A percentile compares a stretch with the other conserved stretches of the same genome.
These are phyloP conservation scores for Alternaria viburni DNA, from an alignment of 2,329 filamentous ascomycete genomes.

Conservation along the genomic window DNA sequence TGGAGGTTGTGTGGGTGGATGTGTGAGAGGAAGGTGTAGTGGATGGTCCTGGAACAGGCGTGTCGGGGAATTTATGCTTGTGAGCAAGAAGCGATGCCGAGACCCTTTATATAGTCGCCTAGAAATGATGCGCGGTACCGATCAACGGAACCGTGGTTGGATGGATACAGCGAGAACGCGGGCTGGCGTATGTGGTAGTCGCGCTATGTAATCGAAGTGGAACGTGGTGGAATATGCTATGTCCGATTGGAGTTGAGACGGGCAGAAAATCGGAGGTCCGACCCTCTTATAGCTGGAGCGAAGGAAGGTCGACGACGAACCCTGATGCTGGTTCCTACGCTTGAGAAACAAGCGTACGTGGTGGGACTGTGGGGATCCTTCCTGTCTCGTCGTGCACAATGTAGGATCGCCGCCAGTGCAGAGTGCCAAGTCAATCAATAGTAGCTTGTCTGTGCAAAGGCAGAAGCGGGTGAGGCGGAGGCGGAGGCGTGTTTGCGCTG, in stretches of 20 bases:
- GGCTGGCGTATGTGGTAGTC: not conserved
- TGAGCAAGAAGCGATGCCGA: not conserved
- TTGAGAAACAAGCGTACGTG: conserved; percentile 6
- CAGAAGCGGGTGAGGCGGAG: conserved; percentile 7
- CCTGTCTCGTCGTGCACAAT: not conserved
- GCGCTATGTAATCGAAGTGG: not conserved
- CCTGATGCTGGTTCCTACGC: conserved; percentile 5
- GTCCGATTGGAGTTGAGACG: not conserved
- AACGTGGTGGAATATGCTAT: conserved; percentile 1
- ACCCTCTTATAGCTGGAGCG: conserved; percentile 12
- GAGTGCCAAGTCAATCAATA: conserved; percentile 13
- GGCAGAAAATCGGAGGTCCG: conserved; percentile 12
- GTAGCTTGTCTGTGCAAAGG: conserved; percentile 8
- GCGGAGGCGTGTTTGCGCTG: conserved; percentile 10
- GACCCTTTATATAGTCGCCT: not conserved
- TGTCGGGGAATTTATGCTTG: conserved; percentile 4
- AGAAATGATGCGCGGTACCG: conserved; percentile 3
- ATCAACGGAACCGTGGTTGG: conserved; percentile 5
- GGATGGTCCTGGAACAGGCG: not conserved
- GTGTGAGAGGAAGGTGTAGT: not conserved
- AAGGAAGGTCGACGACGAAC: conserved; percentile 1
- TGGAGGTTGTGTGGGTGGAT: conserved; percentile 3
- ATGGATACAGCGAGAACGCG: not conserved
- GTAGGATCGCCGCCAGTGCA: conserved; percentile 2
- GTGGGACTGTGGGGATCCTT: conserved; percentile 10